A percentile compares a stretch with the other conserved stretches of the same genome.
Conservation (phyloP, 306 rosid species). For the Glycine soja region DNA sequence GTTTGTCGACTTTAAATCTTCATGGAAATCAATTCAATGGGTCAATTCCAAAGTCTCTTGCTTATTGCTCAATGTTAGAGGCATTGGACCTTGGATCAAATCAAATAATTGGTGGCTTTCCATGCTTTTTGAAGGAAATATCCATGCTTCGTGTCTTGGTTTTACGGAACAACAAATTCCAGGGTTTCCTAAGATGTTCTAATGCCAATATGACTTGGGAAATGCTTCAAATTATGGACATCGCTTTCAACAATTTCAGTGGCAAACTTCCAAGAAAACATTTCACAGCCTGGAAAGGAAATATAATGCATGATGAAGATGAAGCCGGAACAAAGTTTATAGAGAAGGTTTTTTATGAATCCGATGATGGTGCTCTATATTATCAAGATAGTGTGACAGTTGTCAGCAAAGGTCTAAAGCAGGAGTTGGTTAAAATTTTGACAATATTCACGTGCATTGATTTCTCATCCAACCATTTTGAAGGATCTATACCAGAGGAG, state of each 20-base stretch:
- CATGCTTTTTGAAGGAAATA: constrained; percentile 44
- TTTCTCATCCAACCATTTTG: constrained; percentile 48
- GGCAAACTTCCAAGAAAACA: constrained; percentile 32
- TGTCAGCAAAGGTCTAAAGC: constrained; percentile 45
- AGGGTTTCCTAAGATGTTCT: constrained; percentile 39
- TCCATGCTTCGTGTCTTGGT: constrained; percentile 45
- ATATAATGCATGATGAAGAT: constrained; percentile 22
- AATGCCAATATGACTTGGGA: constrained; percentile 29
- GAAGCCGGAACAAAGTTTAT: neutral
- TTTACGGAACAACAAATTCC: constrained; percentile 47
- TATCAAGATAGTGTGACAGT: constrained; percentile 47
- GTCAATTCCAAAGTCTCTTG: constrained; percentile 49
- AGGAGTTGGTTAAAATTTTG: constrained; percentile 47
- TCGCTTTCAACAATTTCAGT: constrained; percentile 56
- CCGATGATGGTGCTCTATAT: constrained; percentile 2
- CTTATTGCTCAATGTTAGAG: neutral
- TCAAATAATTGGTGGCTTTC: constrained; percentile 16
- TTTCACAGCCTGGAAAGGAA: constrained; percentile 40
- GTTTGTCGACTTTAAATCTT: constrained; percentile 44
- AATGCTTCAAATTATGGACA: constrained; percentile 50
- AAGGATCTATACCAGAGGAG: constrained; percentile 35
- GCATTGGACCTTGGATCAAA: constrained; percentile 54
- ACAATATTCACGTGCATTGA: constrained; percentile 50
- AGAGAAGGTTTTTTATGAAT: neutral
- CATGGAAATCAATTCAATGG: constrained; percentile 37